phyloP scores from a whole-genome alignment of 2,329 filamentous ascomycete species.

The Juglanconis sp. region DNA sequence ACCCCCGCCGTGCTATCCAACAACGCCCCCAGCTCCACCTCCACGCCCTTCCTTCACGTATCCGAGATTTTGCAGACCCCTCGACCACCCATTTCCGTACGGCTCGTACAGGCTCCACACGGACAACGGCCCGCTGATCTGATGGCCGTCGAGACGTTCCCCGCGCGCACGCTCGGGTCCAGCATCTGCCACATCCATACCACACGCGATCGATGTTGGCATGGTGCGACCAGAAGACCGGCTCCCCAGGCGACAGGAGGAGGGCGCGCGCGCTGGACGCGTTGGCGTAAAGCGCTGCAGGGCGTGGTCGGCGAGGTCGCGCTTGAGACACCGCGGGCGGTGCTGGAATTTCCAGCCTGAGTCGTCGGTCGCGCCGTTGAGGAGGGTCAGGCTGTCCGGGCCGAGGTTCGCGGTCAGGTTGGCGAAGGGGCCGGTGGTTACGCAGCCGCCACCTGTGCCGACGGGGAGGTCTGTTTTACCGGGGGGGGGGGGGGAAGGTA shows the following conservation, averaged over 20 bases:
- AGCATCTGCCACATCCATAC: slow-evolving; percentile 19
- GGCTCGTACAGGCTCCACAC: background rate
- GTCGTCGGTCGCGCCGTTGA: slow-evolving; percentile 14
- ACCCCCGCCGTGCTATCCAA: slow-evolving; percentile 8
- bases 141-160: slow-evolving; percentile 6
- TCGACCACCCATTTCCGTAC: background rate
- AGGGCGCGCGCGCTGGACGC: slow-evolving; percentile 23
- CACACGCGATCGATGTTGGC: slow-evolving; percentile 14
- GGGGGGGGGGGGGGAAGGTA: slow-evolving; percentile 24
- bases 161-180: slow-evolving; percentile 27
- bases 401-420: slow-evolving; percentile 40
- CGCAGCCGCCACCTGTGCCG: slow-evolving; percentile 54
- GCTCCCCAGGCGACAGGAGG: slow-evolving; percentile 10
- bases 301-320: slow-evolving; percentile 26
- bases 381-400: slow-evolving; percentile 30
- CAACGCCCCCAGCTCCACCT: slow-evolving; percentile 3
- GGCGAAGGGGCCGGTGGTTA: slow-evolving; percentile 48
- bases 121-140: background rate
- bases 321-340: slow-evolving; percentile 33
- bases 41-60: background rate
- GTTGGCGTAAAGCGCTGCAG: slow-evolving; percentile 26
- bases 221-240: slow-evolving; percentile 15
- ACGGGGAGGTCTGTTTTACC: slow-evolving; percentile 36
- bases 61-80: background rate
- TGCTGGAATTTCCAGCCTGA: slow-evolving; percentile 24